Conservation (phyloP, 1,139 yeast species). For the Scheffersomyces insectosa region DNA sequence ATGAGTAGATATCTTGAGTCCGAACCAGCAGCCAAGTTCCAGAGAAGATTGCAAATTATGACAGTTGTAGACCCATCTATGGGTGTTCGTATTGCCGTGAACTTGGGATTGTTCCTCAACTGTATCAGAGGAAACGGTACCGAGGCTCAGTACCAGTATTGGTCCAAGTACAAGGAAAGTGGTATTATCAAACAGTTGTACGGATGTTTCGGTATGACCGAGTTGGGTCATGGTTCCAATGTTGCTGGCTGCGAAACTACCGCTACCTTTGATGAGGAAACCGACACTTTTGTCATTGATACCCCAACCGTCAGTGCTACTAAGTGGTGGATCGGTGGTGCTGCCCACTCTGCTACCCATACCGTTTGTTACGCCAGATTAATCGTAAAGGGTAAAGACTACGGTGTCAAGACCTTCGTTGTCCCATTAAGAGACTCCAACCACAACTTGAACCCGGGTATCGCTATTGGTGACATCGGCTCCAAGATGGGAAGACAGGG, state of each 20-base stretch:
- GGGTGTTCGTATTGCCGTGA: slow-evolving; percentile 56
- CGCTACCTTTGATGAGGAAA: slow-evolving; percentile 69
- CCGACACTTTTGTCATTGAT: slow-evolving; percentile 70
- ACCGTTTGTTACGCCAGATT: slow-evolving; percentile 79
- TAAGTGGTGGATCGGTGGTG: slow-evolving; percentile 99
- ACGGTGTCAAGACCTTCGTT: slow-evolving; percentile 88
- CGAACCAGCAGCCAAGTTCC: slow-evolving; percentile 43
- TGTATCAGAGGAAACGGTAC: slow-evolving; percentile 78
- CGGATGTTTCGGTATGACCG: slow-evolving; percentile 95
- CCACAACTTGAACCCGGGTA: slow-evolving; percentile 74
- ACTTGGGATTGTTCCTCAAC: slow-evolving; percentile 68
- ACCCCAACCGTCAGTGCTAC: slow-evolving; percentile 93
- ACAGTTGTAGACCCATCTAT: slow-evolving; percentile 63
- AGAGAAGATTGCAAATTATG: slow-evolving; percentile 44
- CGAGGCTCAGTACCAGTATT: slow-evolving; percentile 57
- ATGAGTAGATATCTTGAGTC: slow-evolving; percentile 49
- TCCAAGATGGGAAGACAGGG: slow-evolving; percentile 92
- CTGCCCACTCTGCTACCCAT: slow-evolving; percentile 92
- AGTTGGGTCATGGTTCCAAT: slow-evolving; percentile 90
- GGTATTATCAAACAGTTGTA: slow-evolving; percentile 63
- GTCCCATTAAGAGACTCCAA: slow-evolving; percentile 80
- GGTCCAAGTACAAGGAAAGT: slow-evolving; percentile 78
- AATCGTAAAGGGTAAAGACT: slow-evolving; percentile 77
- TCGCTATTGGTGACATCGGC: slow-evolving; percentile 88
- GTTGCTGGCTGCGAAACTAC: slow-evolving; percentile 94